Base-by-base conservation (phyloP, 192 early-diverging fungal genomes). In the Entomortierella beljakovae region DNA sequence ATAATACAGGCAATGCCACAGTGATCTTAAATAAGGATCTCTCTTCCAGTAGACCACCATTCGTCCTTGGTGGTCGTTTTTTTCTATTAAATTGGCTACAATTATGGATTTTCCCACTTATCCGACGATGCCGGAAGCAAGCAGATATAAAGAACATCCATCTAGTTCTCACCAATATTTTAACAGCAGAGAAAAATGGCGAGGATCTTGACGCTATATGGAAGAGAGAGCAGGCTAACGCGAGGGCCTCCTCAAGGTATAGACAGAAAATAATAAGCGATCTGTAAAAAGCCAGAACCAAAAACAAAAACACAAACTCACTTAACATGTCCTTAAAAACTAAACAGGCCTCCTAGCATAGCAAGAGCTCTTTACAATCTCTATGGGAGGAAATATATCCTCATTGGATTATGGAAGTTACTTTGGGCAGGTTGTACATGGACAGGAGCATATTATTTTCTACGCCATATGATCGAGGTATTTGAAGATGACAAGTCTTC, bases 401-500 rank as follows among this genome's bases (percentile, higher is more conserved):
- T 83, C 20, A 79, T 91, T 26, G 85, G 84, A 7, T 22, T 91
- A 6, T 91, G 89, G 88, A 89, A 88, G 61, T 57, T 87, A 16
- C 26, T 85, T 10, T 92, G 90, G 88, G 83, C 68, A 9, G 66
- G 66, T 3, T 92, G 88, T 35, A 90, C 81, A 2, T 90, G 88
- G 85, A 34, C 87, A 2, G 84, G 87, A 20, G 66, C 74, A 8
- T 91, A 84, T 58, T 85, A 62, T 52, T 81, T 88, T 33, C 68
- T 90, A 15, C 81, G 80, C 15, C 25, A 28, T 2, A 28, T 29
- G 22, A 26, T 53, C 15, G 51, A 53, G 23, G 23, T 53, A n/a
- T 25, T 53, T 6, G 51, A 53, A 29, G 5, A 18, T 9, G 15
- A 53, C 51, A 10, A 8, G 18, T 29, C 51, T 26, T 28, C 51